Base-by-base conservation (phyloP, 805 yeast genomes). In the Lipomyces spencermartinsiae region DNA sequence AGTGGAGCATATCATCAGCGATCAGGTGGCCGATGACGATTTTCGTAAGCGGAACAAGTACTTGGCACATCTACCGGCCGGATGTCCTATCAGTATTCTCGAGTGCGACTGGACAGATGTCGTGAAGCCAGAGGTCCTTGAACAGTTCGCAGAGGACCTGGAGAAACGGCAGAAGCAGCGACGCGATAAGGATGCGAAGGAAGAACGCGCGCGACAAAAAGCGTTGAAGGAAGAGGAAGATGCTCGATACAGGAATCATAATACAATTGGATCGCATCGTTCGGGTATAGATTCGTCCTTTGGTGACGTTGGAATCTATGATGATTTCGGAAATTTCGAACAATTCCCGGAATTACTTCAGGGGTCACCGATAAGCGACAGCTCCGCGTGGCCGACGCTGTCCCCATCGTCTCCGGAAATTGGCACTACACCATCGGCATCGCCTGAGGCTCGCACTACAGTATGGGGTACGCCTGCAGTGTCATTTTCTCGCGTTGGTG, bases 31-130 rank as follows among this genome's bases (percentile, higher is more conserved):
- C 1, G 85, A 89, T 0, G 88, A 86, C 16, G 86, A 86, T n/a
- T 71, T 89, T 74, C 73, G 85, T 1, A 84, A 85, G 62, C 86
- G 88, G 71, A 84, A 84, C 76, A 93, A 92, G 77, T 92, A 90
- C 76, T 79, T 95, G 65, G 84, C 90, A 0, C 94, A 94, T 77
- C 78, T 93, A 29, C 98, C 99, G 0, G 76, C 86, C 35, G 98
- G 98, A 1, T 89, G 97, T 0, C 90, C 89, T 62, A 78, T 94
- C 56, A 96, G 93, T 10, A 87, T 91, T 70, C 76, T 95, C 64
- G 98, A 95, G 74, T 85, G 97, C 62, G 89, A 92, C 76, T 94
- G 98, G 98, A 82, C 78, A 62, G 62, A 74, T 14, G 63, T 76
- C 43, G 74, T 85, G 7, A 83, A 86, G 2, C 77, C 79, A 9